Evolutionary conservation across 2,329 filamentous ascomycete species (phyloP).

Genomic region (Clonostachys byssicola): DNA sequence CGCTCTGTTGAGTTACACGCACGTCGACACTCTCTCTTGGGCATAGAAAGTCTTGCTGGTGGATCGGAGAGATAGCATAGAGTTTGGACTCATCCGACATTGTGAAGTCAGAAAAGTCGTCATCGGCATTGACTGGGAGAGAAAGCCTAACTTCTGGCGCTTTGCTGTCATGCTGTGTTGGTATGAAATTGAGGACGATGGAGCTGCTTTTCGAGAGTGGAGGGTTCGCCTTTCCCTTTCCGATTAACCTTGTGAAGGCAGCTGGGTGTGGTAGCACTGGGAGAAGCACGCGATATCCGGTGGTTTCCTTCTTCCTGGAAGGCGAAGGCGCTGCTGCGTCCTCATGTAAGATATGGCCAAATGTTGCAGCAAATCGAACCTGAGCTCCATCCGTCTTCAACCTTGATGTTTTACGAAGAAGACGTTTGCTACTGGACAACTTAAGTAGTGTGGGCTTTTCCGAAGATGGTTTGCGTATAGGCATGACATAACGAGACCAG

Average conservation of each 20-base stretch:
- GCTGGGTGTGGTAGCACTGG: slow-evolving; percentile 43
- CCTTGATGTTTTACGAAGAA: neutral
- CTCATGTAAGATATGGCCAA: slow-evolving; percentile 45
- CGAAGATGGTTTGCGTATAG: slow-evolving; percentile 5
- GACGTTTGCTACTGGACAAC: neutral
- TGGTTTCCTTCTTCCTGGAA: slow-evolving; percentile 2
- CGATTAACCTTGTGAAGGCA: slow-evolving; percentile 29
- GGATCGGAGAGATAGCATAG: slow-evolving; percentile 17
- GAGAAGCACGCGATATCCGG: slow-evolving; percentile 29
- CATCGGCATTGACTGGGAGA: slow-evolving; percentile 20
- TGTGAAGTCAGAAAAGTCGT: slow-evolving; percentile 16
- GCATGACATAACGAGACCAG: slow-evolving; percentile 21
- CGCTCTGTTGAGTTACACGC: slow-evolving; percentile 30
- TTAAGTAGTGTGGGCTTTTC: neutral
- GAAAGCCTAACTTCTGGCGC: slow-evolving; percentile 18
- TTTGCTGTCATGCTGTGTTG: slow-evolving; percentile 1
- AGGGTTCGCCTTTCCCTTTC: slow-evolving; percentile 11
- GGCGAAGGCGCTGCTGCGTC: neutral
- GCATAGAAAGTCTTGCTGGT: slow-evolving; percentile 37
- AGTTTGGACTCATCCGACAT: slow-evolving; percentile 22
- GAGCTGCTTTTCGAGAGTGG: slow-evolving; percentile 14
- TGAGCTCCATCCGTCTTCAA: neutral
- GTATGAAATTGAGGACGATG: slow-evolving; percentile 39
- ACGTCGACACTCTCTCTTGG: slow-evolving; percentile 42
- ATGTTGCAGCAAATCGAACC: slow-evolving; percentile 33